These are phyloP conservation scores for Gremmenia infestans DNA, from an alignment of 2,329 filamentous ascomycete species.

Conservation along the genomic window DNA sequence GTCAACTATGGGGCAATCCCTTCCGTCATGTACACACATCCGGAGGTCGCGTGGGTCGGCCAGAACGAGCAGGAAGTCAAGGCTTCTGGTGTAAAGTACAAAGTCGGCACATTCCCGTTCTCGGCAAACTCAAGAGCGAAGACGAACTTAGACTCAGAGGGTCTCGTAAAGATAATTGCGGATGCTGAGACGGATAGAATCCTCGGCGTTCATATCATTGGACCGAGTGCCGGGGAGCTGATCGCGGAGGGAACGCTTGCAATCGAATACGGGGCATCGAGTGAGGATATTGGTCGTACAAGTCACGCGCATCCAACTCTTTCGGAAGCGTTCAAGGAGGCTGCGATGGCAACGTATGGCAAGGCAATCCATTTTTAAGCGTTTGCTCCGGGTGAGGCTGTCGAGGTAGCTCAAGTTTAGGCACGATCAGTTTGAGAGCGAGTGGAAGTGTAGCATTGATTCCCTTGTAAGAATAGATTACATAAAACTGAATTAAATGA, in stretches of 20 bases:
- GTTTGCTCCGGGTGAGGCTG: slow-evolving; percentile 1
- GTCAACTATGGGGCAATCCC: slow-evolving; percentile 99
- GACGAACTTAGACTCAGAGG: slow-evolving; percentile 95
- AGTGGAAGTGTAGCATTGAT: slow-evolving; percentile 6
- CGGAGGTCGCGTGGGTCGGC: slow-evolving; percentile 97
- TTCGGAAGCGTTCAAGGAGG: slow-evolving; percentile 98
- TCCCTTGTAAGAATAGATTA: slow-evolving; percentile 30
- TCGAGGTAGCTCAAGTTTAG: slow-evolving; percentile 3
- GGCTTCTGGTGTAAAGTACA: slow-evolving; percentile 84
- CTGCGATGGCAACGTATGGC: slow-evolving; percentile 93
- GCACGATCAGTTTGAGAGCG: not conserved
- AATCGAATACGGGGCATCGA: slow-evolving; percentile 92
- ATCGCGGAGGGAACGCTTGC: slow-evolving; percentile 95
- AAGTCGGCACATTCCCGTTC: slow-evolving; percentile 92
- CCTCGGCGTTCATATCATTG: slow-evolving; percentile 93
- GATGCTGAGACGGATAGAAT: slow-evolving; percentile 96
- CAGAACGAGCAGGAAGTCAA: slow-evolving; percentile 97
- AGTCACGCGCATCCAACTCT: slow-evolving; percentile 87
- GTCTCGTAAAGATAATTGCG: slow-evolving; percentile 93
- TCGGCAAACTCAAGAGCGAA: slow-evolving; percentile 97
- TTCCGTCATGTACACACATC: slow-evolving; percentile 99
- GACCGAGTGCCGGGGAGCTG: slow-evolving; percentile 96
- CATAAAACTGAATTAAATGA: slow-evolving; percentile 15
- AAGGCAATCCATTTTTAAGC: slow-evolving; percentile 92
- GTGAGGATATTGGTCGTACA: slow-evolving; percentile 90